Percentiles rank a stretch among this genome's conserved stretches.
phyloP scores from a whole-genome alignment of 1,139 yeast genomes.

The Magnusiomyces ingens region DNA sequence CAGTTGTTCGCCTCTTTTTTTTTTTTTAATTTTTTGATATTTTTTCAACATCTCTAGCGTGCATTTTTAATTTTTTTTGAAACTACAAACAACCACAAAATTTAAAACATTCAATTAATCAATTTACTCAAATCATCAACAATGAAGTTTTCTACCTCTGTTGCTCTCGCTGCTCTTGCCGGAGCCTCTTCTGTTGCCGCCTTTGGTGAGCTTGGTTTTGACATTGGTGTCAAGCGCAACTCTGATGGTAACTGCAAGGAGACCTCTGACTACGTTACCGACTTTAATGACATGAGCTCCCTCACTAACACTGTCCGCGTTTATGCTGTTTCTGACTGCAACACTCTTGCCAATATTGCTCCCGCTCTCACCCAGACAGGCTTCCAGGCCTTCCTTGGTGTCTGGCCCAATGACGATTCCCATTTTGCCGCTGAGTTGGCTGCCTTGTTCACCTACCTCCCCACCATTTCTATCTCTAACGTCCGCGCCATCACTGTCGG shows the following conservation, averaged over 20 bases:
- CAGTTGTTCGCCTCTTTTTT: conserved; percentile 1
- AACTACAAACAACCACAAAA: not conserved
- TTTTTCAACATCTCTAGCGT: not conserved
- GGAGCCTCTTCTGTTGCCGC: conserved; percentile 9
- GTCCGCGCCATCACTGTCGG: conserved; percentile 77
- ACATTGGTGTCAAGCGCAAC: conserved; percentile 69
- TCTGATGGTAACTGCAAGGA: conserved; percentile 44
- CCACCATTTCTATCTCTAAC: conserved; percentile 58
- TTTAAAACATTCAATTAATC: not conserved
- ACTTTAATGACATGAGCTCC: conserved; percentile 48
- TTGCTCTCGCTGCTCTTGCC: conserved; percentile 3
- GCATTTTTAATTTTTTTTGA: too few relatives aligned
- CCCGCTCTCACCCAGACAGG: conserved; percentile 79
- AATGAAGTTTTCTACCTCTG: conserved; percentile 13
- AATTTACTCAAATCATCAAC: not conserved
- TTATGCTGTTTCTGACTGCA: conserved; percentile 83
- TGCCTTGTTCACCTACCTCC: conserved; percentile 64
- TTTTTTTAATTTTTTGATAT: not conserved
- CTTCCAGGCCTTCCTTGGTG: conserved; percentile 68
- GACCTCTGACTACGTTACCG: conserved; percentile 57
- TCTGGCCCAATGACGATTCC: conserved; percentile 83
- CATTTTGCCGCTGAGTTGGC: conserved; percentile 64
- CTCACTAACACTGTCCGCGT: conserved; percentile 65
- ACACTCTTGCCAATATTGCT: conserved; percentile 72
- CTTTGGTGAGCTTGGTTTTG: conserved; percentile 46